Percentiles rank a stretch among this genome's conserved stretches.
Evolutionary conservation across 768 basidiomycete genomes (phyloP).

Genomic region (Hypholoma sublateritium): DNA sequence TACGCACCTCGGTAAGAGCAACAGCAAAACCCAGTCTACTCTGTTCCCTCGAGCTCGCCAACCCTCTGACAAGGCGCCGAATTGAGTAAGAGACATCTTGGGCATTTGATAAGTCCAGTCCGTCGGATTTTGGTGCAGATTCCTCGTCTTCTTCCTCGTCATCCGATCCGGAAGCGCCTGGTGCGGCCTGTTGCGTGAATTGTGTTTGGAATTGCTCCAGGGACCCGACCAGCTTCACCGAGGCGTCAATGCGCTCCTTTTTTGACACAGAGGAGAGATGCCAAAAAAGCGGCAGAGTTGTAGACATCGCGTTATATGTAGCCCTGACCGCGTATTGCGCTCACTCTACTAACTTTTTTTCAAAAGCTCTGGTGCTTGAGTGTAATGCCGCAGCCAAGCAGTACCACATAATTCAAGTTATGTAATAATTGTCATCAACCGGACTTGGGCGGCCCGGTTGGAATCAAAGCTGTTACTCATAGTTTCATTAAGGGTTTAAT

Average conservation of each 20-base stretch:
- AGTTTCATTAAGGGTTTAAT: too few species aligned
- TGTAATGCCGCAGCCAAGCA: not conserved
- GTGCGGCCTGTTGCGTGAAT: slow-evolving; percentile 46
- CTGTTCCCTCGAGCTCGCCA: slow-evolving; percentile 91
- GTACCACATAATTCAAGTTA: not conserved
- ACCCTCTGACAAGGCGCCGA: slow-evolving; percentile 79
- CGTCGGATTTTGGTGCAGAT: slow-evolving; percentile 39
- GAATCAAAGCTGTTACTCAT: too few species aligned
- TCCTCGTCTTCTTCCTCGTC: slow-evolving; percentile 50
- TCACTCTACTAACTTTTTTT: slow-evolving; percentile 17
- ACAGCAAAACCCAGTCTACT: slow-evolving; percentile 95
- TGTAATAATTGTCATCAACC: not conserved
- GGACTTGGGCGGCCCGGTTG: not conserved
- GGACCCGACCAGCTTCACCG: slow-evolving; percentile 76
- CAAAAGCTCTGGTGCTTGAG: slow-evolving; percentile 9
- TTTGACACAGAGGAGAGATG: slow-evolving; percentile 80
- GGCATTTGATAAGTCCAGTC: slow-evolving; percentile 69
- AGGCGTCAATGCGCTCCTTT: slow-evolving; percentile 80
- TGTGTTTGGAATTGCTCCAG: slow-evolving; percentile 84
- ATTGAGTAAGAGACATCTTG: slow-evolving; percentile 94
- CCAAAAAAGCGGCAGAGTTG: slow-evolving; percentile 94
- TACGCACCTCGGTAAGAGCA: slow-evolving; percentile 85
- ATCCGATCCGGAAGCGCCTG: slow-evolving; percentile 35
- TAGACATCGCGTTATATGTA: slow-evolving; percentile 54
- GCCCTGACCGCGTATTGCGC: slow-evolving; percentile 3